phyloP scores from a whole-genome alignment of 257 asterid species.

The Ballota nigra region DNA sequence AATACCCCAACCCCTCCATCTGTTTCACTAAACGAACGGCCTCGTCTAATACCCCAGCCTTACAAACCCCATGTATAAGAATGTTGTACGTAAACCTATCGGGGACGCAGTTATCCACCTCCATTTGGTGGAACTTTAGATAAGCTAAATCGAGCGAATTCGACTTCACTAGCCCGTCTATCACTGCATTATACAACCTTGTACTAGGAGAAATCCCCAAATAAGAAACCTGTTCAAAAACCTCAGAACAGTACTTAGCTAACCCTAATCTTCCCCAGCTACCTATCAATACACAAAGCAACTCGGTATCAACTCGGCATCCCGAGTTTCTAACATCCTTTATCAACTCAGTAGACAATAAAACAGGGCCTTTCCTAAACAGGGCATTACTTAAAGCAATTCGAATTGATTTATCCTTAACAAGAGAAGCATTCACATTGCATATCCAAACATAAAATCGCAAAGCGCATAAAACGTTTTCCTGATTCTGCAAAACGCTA shows the following conservation, averaged over 20 bases:
- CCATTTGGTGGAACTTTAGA: slow-evolving; percentile 95
- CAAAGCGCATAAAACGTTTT: slow-evolving; percentile 52
- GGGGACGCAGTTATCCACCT: slow-evolving; percentile 69
- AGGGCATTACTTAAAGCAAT: slow-evolving; percentile 60
- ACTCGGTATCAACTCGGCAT: slow-evolving; percentile 51
- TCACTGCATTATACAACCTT: slow-evolving; percentile 83
- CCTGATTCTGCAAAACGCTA: slow-evolving; percentile 80
- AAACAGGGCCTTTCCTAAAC: slow-evolving; percentile 70
- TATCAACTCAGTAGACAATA: slow-evolving; percentile 69
- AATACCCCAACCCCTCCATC: slow-evolving; percentile 69
- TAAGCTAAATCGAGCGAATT: slow-evolving; percentile 90
- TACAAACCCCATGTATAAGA: slow-evolving; percentile 91
- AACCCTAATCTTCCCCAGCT: slow-evolving; percentile 96
- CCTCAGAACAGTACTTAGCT: slow-evolving; percentile 72
- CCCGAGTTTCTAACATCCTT: slow-evolving; percentile 62
- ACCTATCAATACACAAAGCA: slow-evolving; percentile 65
- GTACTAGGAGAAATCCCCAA: slow-evolving; percentile 71
- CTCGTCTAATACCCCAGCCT: slow-evolving; percentile 85
- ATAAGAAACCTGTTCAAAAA: slow-evolving; percentile 86
- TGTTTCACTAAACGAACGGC: slow-evolving; percentile 79
- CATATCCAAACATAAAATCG: slow-evolving; percentile 76
- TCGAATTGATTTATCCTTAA: slow-evolving; percentile 50
- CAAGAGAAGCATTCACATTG: slow-evolving; percentile 39
- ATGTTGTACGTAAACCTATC: slow-evolving; percentile 88
- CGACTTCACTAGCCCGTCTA: slow-evolving; percentile 81